These are phyloP conservation scores for Aspergillus chevalieri DNA, from an alignment of 2,329 filamentous ascomycete species.

Conservation along the genomic window DNA sequence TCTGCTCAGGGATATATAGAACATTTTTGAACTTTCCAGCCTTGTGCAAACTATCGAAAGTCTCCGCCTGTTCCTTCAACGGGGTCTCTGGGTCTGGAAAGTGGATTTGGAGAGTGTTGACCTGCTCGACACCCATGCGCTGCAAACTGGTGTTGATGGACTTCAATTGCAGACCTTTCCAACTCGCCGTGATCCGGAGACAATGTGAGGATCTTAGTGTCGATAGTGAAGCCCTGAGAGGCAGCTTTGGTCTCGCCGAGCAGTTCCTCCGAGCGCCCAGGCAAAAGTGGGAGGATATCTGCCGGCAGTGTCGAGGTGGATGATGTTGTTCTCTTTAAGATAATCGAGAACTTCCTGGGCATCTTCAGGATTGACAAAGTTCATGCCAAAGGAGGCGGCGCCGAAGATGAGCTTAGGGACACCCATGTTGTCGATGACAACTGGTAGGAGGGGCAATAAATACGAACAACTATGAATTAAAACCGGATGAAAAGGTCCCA, in stretches of 20 bases:
- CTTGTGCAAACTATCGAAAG: constrained; percentile 25
- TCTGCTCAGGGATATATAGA: constrained; percentile 1
- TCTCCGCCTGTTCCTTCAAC: constrained; percentile 31
- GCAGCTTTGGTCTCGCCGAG: background rate
- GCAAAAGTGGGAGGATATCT: background rate
- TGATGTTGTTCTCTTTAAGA: background rate
- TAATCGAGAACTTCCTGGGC: background rate
- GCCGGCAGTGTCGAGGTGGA: background rate
- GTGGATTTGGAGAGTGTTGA: constrained; percentile 35
- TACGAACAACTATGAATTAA: background rate
- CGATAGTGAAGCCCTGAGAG: constrained; percentile 21
- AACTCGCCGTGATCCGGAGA: constrained; percentile 18
- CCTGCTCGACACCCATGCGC: constrained; percentile 18
- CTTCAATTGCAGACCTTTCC: constrained; percentile 15
- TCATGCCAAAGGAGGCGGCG: background rate
- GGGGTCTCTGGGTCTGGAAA: constrained; percentile 28
- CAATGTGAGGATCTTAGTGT: constrained; percentile 30
- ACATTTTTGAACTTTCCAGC: constrained; percentile 25
- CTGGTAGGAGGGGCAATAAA: background rate
- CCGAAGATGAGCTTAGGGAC: background rate
- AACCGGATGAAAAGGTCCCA: background rate
- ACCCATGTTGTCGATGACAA: background rate
- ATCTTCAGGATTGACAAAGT: background rate
- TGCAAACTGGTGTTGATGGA: constrained; percentile 24
- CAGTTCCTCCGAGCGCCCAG: background rate